These are phyloP conservation scores for Oxalis stricta DNA, from an alignment of 441 rosid genomes.

Conservation along the genomic window DNA sequence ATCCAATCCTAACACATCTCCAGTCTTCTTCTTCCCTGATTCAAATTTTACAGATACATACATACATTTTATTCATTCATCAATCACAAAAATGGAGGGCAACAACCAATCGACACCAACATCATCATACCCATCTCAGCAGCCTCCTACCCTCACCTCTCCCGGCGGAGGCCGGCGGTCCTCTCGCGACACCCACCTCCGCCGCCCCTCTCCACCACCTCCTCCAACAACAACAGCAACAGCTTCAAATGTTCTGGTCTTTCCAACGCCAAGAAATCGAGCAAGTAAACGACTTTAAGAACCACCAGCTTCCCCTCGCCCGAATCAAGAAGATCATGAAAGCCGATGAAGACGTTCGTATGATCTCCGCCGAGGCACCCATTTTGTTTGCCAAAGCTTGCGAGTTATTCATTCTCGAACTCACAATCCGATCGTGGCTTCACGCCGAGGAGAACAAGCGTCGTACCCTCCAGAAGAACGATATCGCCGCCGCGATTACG, in stretches of 20 bases:
- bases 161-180: too few species aligned
- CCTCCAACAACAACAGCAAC: conserved; percentile 88
- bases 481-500: conserved; percentile 88
- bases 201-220: conserved; percentile 54
- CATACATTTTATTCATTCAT: too few species aligned
- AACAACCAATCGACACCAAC: too few species aligned
- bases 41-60: too few species aligned
- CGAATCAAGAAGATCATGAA: conserved; percentile 97
- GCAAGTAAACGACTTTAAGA: conserved; percentile 85
- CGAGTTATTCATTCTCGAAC: conserved; percentile 92
- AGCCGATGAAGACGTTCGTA: conserved; percentile 95
- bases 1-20: too few species aligned
- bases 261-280: conserved; percentile 88
- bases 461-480: conserved; percentile 90
- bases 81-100: too few species aligned
- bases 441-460: conserved; percentile 96
- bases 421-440: conserved; percentile 94
- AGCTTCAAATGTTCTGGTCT: conserved; percentile 85
- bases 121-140: too few species aligned
- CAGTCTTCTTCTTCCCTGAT: too few species aligned
- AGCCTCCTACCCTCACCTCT: too few species aligned
- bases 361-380: conserved; percentile 98
- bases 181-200: too few species aligned
- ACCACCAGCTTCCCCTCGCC: conserved; percentile 90
- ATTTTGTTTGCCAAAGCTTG: conserved; percentile 90